Percentiles rank a stretch among this genome's conserved stretches.
Evolutionary conservation across 352 stramenopile genomes (phyloP).

Genomic region (Phytophthora cryptogea): DNA sequence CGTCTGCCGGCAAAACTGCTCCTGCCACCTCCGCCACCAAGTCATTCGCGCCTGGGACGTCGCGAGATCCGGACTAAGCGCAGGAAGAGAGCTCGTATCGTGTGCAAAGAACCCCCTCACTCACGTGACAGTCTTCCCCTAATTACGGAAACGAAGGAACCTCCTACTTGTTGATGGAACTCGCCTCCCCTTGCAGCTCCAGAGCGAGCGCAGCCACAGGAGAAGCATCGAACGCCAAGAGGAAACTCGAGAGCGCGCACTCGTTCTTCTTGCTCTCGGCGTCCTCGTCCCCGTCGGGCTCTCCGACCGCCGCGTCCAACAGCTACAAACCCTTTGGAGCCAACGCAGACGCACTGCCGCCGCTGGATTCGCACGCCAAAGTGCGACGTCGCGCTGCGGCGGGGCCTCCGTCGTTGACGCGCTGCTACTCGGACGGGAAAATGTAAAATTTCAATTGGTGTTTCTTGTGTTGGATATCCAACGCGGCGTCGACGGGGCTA

Average conservation of each 20-base stretch:
- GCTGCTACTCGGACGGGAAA: slow-evolving; percentile 71
- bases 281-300: slow-evolving; percentile 22
- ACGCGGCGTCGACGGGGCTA: neutral
- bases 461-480: neutral
- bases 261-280: slow-evolving; percentile 23
- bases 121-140: neutral
- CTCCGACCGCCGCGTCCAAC: slow-evolving; percentile 17
- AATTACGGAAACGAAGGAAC: neutral
- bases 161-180: slow-evolving; percentile 35
- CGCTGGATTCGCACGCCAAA: slow-evolving; percentile 55
- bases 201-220: slow-evolving; percentile 23
- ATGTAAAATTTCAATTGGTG: slow-evolving; percentile 49
- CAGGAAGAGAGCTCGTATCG: neutral
- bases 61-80: slow-evolving; percentile 25
- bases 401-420: slow-evolving; percentile 45
- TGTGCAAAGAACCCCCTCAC: neutral
- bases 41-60: slow-evolving; percentile 20
- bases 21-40: neutral
- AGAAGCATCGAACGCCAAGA: slow-evolving; percentile 61
- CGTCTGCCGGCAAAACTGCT: slow-evolving; percentile 34
- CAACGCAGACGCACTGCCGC: slow-evolving; percentile 29
- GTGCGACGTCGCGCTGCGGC: slow-evolving; percentile 49
- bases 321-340: slow-evolving; percentile 32
- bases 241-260: slow-evolving; percentile 59
- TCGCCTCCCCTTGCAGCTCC: slow-evolving; percentile 25